Evolutionary conservation across 2,329 filamentous ascomycete species (phyloP).

Genomic region (Penicillium freii): DNA sequence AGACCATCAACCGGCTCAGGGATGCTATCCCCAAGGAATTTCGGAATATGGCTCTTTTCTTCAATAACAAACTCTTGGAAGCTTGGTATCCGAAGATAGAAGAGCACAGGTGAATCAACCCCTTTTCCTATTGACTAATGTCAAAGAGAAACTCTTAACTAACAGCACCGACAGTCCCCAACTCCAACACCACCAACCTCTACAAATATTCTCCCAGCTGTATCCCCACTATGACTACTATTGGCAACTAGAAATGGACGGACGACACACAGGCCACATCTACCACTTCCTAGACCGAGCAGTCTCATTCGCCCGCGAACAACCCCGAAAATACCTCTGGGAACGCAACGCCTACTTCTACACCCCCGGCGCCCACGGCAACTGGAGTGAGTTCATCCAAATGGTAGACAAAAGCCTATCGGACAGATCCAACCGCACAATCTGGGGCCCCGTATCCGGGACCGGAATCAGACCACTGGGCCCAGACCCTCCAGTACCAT

Average conservation of each 20-base stretch:
- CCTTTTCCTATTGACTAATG: background rate
- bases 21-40: slow-evolving; percentile 35
- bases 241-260: slow-evolving; percentile 72
- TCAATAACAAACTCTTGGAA: slow-evolving; percentile 30
- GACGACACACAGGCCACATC: slow-evolving; percentile 63
- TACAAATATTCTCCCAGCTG: slow-evolving; percentile 63
- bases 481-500: slow-evolving; percentile 21
- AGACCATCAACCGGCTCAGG: slow-evolving; percentile 60
- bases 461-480: slow-evolving; percentile 25
- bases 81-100: slow-evolving; percentile 30
- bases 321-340: slow-evolving; percentile 72
- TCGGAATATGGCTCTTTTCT: slow-evolving; percentile 37
- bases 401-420: slow-evolving; percentile 51
- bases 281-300: slow-evolving; percentile 72
- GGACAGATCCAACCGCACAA: slow-evolving; percentile 16
- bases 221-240: slow-evolving; percentile 66
- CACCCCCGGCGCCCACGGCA: slow-evolving; percentile 66
- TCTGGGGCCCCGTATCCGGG: slow-evolving; percentile 27
- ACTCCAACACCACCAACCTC: slow-evolving; percentile 51
- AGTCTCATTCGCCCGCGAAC: slow-evolving; percentile 63
- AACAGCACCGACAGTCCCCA: slow-evolving; percentile 18
- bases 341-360: slow-evolving; percentile 76
- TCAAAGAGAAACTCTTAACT: background rate
- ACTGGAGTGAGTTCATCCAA: slow-evolving; percentile 68
- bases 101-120: slow-evolving; percentile 27